Evolutionary conservation across 1,284 basidiomycete genomes (phyloP).

Genomic region (Marasmius fiardii): DNA sequence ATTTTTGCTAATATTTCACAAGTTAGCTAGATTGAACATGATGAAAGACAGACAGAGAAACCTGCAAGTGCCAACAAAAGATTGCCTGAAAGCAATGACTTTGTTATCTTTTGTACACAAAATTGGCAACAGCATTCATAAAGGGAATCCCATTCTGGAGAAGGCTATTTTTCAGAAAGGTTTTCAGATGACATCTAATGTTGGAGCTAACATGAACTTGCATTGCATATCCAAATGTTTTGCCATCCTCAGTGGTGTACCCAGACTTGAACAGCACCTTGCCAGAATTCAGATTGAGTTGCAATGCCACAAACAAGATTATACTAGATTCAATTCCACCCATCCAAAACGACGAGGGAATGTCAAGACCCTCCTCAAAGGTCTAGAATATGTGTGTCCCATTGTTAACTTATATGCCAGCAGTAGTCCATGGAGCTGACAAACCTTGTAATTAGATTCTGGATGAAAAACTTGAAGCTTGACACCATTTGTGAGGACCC

Average conservation of each 20-base stretch:
- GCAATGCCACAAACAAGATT: not conserved
- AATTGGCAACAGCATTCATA: not conserved
- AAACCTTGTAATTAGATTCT: not conserved
- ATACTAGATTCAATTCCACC: not conserved
- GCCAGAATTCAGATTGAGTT: not conserved
- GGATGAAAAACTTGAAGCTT: not conserved
- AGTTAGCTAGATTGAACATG: too few relatives aligned
- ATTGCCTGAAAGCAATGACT: not conserved
- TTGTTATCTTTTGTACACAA: not conserved
- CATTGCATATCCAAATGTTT: not conserved
- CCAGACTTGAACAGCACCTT: not conserved
- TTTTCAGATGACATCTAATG: not conserved
- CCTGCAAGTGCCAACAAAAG: not conserved
- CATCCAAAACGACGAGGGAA: not conserved
- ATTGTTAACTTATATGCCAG: not conserved
- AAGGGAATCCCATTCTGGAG: not conserved
- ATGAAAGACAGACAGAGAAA: not conserved
- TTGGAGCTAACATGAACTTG: constrained; percentile 16
- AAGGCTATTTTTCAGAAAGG: not conserved
- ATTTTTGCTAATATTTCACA: constrained; percentile 21
- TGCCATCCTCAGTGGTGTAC: not conserved
- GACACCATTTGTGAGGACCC: not conserved
- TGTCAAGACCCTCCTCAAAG: not conserved
- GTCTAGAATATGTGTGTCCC: not conserved
- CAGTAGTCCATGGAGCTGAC: not conserved